Evolutionary conservation across 441 rosid genomes (phyloP), one percentile per base, ranked within the genome.

Genomic region (Mallotus repandus): DNA sequence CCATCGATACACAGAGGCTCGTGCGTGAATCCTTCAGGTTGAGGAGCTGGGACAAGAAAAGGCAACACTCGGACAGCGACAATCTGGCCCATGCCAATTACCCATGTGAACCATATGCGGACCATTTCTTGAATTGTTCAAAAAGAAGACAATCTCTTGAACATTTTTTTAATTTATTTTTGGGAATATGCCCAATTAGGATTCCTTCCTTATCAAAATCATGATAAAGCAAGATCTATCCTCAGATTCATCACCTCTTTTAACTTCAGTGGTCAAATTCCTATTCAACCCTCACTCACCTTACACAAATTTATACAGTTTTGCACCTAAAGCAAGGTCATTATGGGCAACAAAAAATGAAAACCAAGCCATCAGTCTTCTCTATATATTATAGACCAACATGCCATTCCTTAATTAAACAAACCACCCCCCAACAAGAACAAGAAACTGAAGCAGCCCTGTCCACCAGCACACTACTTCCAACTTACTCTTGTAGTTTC

Each of bases 21-120:
- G 41, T 35, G 5, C 41, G 5, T 35, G 41, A 35, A 35, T 5
- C 41, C 41, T 35, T 25, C 29, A 25, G 29, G 48, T 7, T 5
- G 1, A 45, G 48, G 11, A 4, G 32, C 5, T 59, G 63, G 63
- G 29, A 12, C 43, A 10, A 6, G 38, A 59, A 3, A 0, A 59
- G 38, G 62, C n/a, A 7, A 19, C 0, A 0, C 7, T 5, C 8
- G 16, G 45, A 46, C 48, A 13, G 15, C 16, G 72, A 49, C 72
- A 74, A 60, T 19, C 54, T 35, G 74, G 59, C 21, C 45, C 35
- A 9, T 22, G 54, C 68, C 61, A 15, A 66, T 32, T 61, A 29
- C 62, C 71, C 77, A 68, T 16, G 82, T 72, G 79, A 75, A 19
- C 13, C 70, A 49, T 69, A 18, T 63, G 79, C 70, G 29, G 29